These are phyloP conservation scores for Sporothrix luriei DNA, from an alignment of 2,329 filamentous ascomycete species.

Conservation along the genomic window DNA sequence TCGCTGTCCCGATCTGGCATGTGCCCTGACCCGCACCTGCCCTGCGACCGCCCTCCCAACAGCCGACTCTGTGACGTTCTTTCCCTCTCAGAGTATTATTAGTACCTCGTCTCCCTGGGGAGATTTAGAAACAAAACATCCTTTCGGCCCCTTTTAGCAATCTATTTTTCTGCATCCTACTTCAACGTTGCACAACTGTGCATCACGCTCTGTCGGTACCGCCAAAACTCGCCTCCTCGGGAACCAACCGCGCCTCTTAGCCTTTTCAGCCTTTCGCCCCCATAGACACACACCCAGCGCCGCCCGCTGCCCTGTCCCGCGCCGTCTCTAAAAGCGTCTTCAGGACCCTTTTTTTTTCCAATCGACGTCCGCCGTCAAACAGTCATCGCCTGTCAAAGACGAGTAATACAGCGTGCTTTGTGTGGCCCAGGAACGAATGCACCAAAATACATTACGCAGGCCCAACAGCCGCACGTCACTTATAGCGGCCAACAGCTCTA, in stretches of 20 bases:
- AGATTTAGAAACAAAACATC: background rate
- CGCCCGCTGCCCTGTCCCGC: background rate
- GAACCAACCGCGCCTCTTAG: constrained; percentile 1
- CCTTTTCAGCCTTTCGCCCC: constrained; percentile 10
- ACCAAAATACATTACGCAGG: constrained; percentile 19
- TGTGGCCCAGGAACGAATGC: constrained; percentile 23
- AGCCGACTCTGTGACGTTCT: constrained; percentile 12
- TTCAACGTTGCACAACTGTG: background rate
- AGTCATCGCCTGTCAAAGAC: constrained; percentile 5
- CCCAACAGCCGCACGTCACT: constrained; percentile 7
- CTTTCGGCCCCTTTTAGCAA: constrained; percentile 11
- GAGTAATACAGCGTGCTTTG: background rate
- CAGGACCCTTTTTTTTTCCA: too few relatives aligned
- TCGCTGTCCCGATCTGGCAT: constrained; percentile 28
- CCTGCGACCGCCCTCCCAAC: background rate
- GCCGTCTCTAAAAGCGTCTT: background rate
- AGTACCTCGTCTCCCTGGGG: constrained; percentile 16
- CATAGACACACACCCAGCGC: background rate
- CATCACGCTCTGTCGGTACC: background rate
- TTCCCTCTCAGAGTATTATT: constrained; percentile 19
- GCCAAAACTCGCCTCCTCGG: constrained; percentile 8
- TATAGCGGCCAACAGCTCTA: constrained; percentile 9
- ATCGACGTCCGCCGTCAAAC: background rate
- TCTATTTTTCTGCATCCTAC: constrained; percentile 8
- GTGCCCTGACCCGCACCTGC: constrained; percentile 28